phyloP scores from a whole-genome alignment of 352 stramenopile species.

The Phytophthora megakarya region DNA sequence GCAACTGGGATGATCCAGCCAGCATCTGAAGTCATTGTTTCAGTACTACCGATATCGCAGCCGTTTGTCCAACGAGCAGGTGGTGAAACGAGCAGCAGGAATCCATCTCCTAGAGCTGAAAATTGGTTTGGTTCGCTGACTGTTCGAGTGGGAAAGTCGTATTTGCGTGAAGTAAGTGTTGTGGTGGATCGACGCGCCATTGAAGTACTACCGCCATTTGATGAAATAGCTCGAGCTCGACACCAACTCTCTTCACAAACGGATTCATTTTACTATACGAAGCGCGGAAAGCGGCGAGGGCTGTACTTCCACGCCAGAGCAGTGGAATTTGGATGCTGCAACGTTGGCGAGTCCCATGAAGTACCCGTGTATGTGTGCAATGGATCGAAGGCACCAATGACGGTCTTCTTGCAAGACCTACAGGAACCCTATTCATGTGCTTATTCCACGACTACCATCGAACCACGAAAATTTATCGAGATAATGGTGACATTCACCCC shows the following conservation, averaged over 20 bases:
- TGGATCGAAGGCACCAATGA: constrained; percentile 77
- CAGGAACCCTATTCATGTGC: constrained; percentile 76
- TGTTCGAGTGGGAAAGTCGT: constrained; percentile 52
- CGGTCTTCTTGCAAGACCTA: constrained; percentile 82
- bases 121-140: constrained; percentile 73
- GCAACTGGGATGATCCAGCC: constrained; percentile 47
- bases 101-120: constrained; percentile 22
- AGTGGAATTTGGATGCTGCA: constrained; percentile 82
- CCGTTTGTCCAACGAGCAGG: constrained; percentile 37
- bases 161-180: constrained; percentile 70
- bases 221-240: constrained; percentile 61
- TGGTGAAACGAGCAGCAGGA: constrained; percentile 13
- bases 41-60: constrained; percentile 57
- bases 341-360: constrained; percentile 74
- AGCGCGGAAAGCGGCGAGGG: constrained; percentile 68
- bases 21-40: constrained; percentile 50
- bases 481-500: constrained; percentile 77
- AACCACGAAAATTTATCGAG: constrained; percentile 85
- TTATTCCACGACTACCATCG: constrained; percentile 81
- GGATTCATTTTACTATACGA: constrained; percentile 88
- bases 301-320: constrained; percentile 85
- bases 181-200: constrained; percentile 54
- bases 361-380: constrained; percentile 89
- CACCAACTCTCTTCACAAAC: constrained; percentile 76
- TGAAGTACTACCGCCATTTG: constrained; percentile 52